These are phyloP conservation scores for Corymbia citriodora DNA, from an alignment of 441 rosid genomes.

Conservation along the genomic window DNA sequence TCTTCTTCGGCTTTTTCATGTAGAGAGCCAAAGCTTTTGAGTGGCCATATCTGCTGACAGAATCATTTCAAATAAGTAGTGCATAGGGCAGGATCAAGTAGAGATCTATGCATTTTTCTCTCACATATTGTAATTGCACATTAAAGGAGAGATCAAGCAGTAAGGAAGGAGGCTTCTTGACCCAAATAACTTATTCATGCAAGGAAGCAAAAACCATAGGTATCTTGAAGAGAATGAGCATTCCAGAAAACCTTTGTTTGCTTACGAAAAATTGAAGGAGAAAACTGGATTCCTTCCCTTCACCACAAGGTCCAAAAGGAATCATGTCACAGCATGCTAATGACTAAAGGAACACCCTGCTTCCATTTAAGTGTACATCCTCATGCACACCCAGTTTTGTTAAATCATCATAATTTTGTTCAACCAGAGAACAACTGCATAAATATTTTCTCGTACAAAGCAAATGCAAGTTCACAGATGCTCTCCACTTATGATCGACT, in stretches of 20 bases:
- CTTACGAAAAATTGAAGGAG: background rate
- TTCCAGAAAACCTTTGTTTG: background rate
- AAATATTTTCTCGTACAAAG: background rate
- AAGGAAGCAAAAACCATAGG: background rate
- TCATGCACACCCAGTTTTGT: background rate
- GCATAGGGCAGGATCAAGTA: background rate
- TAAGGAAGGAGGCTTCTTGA: background rate
- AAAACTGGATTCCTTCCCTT: background rate
- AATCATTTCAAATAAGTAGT: background rate
- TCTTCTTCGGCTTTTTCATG: background rate
- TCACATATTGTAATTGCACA: background rate
- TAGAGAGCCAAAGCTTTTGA: conserved; percentile 47
- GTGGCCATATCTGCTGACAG: conserved; percentile 52
- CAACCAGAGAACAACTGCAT: background rate
- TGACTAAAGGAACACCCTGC: background rate
- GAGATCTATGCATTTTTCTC: background rate
- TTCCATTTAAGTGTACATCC: background rate
- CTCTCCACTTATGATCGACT: background rate
- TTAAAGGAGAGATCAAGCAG: background rate
- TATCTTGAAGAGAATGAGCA: background rate
- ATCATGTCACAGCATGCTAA: background rate
- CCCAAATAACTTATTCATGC: background rate
- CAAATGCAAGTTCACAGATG: background rate
- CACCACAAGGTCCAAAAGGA: background rate
- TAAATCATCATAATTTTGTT: background rate